These are phyloP conservation scores for Lepiota subincarnata DNA, from an alignment of 768 basidiomycete genomes.

Conservation along the genomic window DNA sequence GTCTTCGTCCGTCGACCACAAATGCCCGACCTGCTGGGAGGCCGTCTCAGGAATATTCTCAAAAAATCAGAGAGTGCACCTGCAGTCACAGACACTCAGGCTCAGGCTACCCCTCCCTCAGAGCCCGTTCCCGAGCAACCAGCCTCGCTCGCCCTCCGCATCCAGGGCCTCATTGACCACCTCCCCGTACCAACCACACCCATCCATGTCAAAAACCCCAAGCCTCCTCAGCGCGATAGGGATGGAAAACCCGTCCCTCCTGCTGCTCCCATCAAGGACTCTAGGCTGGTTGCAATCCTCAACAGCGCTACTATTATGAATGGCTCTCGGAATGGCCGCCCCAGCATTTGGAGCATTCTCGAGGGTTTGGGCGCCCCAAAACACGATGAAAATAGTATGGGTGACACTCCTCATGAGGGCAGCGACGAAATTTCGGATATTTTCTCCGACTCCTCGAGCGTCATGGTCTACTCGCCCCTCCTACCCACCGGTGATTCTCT, in stretches of 20 bases:
- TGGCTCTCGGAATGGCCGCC: slow-evolving; percentile 3
- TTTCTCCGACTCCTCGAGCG: not conserved
- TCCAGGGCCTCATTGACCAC: slow-evolving; percentile 7
- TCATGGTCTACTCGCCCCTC: slow-evolving; percentile 5
- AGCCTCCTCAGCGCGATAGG: not conserved
- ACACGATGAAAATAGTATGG: not conserved
- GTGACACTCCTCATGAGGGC: not conserved
- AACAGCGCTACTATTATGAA: slow-evolving; percentile 8
- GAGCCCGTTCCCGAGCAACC: not conserved
- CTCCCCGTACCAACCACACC: not conserved
- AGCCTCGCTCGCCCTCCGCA: slow-evolving; percentile 2
- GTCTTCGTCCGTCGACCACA: not conserved
- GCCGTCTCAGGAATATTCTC: slow-evolving; percentile 3
- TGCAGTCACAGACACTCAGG: not conserved
- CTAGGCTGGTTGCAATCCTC: not conserved
- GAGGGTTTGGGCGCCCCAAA: not conserved
- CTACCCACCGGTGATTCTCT: slow-evolving; percentile 1
- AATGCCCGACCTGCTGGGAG: not conserved
- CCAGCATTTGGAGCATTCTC: slow-evolving; percentile 7
- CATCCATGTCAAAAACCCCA: not conserved
- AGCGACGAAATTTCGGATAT: not conserved
- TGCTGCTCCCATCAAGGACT: not conserved
- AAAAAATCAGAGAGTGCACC: not conserved
- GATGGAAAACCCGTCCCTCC: not conserved
- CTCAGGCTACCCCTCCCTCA: not conserved